These are phyloP conservation scores for Loxodes magnus DNA, from an alignment of 73 alveolate species.

Conservation along the genomic window DNA sequence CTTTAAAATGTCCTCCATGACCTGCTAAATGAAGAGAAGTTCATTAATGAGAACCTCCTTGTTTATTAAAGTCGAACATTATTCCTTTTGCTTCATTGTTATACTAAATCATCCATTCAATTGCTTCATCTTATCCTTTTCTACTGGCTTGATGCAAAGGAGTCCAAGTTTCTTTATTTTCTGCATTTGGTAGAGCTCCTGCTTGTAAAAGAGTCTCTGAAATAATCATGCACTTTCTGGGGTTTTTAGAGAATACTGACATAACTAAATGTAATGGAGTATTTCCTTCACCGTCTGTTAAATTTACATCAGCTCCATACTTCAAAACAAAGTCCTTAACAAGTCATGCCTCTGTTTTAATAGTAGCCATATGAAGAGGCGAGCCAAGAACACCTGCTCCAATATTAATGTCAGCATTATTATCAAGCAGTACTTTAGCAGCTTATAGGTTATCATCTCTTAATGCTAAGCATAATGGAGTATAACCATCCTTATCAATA, in stretches of 20 bases:
- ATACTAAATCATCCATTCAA: conserved; percentile 25
- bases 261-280: conserved; percentile 40
- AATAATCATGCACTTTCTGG: conserved; percentile 1
- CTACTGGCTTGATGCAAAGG: conserved; percentile 57
- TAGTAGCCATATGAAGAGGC: conserved; percentile 33
- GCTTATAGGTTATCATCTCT: conserved; percentile 31
- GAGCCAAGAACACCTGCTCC: conserved; percentile 52
- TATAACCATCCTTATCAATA: conserved; percentile 30
- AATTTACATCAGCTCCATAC: conserved; percentile 37
- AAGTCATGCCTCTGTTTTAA: conserved; percentile 25
- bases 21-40: conserved; percentile 58
- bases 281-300: conserved; percentile 39
- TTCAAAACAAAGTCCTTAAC: conserved; percentile 29
- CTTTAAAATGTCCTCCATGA: conserved; percentile 45
- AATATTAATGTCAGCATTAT: conserved; percentile 32
- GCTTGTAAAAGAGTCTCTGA: conserved; percentile 13
- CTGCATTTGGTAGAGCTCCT: conserved; percentile 29
- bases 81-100: conserved; percentile 21
- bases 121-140: conserved; percentile 37
- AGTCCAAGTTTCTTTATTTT: conserved; percentile 34
- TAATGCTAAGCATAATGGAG: conserved; percentile 41
- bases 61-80: conserved; percentile 31
- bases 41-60: conserved; percentile 41
- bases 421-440: conserved; percentile 25
- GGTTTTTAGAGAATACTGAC: conserved; percentile 33